phyloP scores from a whole-genome alignment of 2,329 filamentous ascomycete species.

The Colletotrichum tanaceti region DNA sequence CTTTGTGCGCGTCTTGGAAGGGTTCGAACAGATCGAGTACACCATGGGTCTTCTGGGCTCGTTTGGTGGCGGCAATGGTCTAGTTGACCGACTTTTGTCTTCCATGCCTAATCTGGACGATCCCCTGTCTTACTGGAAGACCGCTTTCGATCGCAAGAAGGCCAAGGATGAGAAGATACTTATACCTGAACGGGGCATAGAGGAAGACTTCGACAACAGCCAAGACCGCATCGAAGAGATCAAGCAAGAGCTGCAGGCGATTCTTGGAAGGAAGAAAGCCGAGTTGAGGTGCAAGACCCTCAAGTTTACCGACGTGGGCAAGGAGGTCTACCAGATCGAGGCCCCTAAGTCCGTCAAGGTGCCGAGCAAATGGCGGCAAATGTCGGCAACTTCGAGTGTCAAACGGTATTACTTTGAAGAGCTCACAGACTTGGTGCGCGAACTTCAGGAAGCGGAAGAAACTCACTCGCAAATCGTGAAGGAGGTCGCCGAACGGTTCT shows the following conservation, averaged over 20 bases:
- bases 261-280: conserved; percentile 78
- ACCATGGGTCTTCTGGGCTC: conserved; percentile 83
- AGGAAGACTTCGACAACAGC: conserved; percentile 91
- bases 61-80: conserved; percentile 80
- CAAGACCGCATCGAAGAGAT: conserved; percentile 81
- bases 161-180: conserved; percentile 84
- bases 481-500: conserved; percentile 86
- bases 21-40: conserved; percentile 97
- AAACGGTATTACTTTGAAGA: conserved; percentile 95
- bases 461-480: conserved; percentile 91
- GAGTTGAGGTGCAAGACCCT: conserved; percentile 80
- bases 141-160: conserved; percentile 86
- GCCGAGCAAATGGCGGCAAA: conserved; percentile 90
- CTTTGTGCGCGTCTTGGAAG: conserved; percentile 92
- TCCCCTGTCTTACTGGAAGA: conserved; percentile 85
- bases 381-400: conserved; percentile 91
- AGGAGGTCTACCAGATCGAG: conserved; percentile 97
- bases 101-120: conserved; percentile 87
- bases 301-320: conserved; percentile 86
- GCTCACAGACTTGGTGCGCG: conserved; percentile 82
- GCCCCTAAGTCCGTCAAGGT: conserved; percentile 87
- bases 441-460: conserved; percentile 93
- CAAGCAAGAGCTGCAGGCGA: conserved; percentile 75
- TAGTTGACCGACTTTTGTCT: conserved; percentile 84
- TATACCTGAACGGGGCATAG: conserved; percentile 86